A percentile compares a stretch with the other conserved stretches of the same genome.
phyloP scores from a whole-genome alignment of 78 protist species.

The Cavenderia fasciculata region DNA sequence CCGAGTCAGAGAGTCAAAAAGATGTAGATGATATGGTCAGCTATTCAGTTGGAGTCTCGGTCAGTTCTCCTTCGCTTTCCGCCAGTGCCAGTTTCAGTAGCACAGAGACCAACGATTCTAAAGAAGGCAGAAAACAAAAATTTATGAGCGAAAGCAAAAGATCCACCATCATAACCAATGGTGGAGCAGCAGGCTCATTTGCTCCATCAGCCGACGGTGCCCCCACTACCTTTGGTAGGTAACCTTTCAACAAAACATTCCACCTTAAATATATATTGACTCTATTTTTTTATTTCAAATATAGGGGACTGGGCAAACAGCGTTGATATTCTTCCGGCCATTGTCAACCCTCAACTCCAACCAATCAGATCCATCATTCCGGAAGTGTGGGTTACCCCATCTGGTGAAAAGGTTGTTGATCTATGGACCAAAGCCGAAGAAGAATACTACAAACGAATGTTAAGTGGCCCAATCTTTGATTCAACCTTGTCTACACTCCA shows the following conservation, averaged over 20 bases:
- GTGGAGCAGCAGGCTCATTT: not conserved
- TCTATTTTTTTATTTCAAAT: too few relatives aligned
- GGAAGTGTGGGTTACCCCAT: not conserved
- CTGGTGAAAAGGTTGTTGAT: not conserved
- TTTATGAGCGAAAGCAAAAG: not conserved
- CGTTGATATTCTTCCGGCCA: constrained; percentile 17
- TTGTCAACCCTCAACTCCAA: not conserved
- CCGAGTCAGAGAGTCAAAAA: not conserved
- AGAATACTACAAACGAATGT: too few relatives aligned
- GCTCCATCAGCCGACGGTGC: not conserved
- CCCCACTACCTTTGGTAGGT: constrained; percentile 1
- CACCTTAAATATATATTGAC: too few relatives aligned
- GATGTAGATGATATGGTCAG: too few relatives aligned
- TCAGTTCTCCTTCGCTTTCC: not conserved
- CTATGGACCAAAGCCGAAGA: not conserved
- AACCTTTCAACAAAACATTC: too few relatives aligned
- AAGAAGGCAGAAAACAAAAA: too few relatives aligned
- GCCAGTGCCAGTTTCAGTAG: not conserved
- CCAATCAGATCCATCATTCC: not conserved
- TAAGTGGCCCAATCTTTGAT: too few relatives aligned
- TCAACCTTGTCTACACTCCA: too few relatives aligned
- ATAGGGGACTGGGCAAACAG: constrained; percentile 37
- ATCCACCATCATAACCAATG: not conserved
- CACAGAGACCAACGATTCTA: not conserved
- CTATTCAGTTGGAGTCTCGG: not conserved